Evolutionary conservation across 129 eudicot species (phyloP).

Genomic region (Flaveria bidentis): DNA sequence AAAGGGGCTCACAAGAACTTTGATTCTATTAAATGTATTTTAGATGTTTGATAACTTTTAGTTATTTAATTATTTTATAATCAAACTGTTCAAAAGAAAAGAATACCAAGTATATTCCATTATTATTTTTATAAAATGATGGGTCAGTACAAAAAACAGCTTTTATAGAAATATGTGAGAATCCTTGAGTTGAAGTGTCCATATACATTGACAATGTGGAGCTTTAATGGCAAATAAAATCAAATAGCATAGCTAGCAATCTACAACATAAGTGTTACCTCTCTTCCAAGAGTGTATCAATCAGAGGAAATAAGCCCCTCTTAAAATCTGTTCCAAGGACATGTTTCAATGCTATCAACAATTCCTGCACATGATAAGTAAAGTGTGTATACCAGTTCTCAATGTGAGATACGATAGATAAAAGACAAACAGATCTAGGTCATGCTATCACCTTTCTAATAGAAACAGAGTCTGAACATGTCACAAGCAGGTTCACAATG

Average conservation of each 20-base stretch:
- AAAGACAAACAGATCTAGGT: conserved; percentile 10
- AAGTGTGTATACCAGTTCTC: conserved; percentile 20
- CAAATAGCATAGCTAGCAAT: background rate
- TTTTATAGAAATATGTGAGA: background rate
- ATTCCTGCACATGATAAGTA: conserved; percentile 59
- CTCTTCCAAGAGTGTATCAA: conserved; percentile 93
- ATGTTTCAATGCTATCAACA: conserved; percentile 91
- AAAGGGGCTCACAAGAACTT: background rate
- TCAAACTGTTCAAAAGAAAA: too few species aligned
- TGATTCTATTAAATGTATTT: background rate
- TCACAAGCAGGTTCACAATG: conserved; percentile 95
- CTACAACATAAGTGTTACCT: conserved; percentile 50
- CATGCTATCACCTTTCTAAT: conserved; percentile 71
- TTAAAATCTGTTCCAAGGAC: conserved; percentile 96
- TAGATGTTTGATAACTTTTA: background rate
- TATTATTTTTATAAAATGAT: background rate
- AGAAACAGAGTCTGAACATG: conserved; percentile 97
- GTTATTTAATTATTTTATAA: too few species aligned
- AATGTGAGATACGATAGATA: background rate
- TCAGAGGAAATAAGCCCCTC: conserved; percentile 93
- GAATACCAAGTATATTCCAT: background rate
- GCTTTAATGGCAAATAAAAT: background rate
- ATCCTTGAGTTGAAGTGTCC: background rate
- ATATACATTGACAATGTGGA: background rate
- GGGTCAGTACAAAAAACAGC: background rate